Percentiles rank a stretch among this genome's conserved stretches.
phyloP scores from a whole-genome alignment of 1,284 basidiomycete genomes.

The Cutaneotrichosporon sp. region DNA sequence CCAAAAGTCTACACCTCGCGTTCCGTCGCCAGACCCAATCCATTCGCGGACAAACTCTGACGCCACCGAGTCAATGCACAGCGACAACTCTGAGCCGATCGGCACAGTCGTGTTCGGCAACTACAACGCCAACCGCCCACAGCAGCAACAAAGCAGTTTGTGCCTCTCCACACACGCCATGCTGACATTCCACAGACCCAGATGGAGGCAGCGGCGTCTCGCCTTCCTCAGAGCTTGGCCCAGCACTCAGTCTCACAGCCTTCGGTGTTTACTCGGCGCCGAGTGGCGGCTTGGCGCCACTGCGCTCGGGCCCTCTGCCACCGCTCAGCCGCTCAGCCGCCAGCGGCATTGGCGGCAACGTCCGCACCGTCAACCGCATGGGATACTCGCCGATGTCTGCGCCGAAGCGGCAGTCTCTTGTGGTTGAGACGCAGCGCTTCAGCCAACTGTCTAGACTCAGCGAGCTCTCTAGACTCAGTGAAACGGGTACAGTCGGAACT shows the following conservation, averaged over 20 bases:
- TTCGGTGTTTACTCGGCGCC: neutral
- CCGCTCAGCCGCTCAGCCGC: neutral
- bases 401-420: constrained; percentile 6
- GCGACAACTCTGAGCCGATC: neutral
- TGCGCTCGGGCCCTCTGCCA: neutral
- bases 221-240: neutral
- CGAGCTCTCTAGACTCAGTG: neutral
- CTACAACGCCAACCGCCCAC: neutral
- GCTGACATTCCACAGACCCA: neutral
- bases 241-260: neutral
- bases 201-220: too few relatives aligned
- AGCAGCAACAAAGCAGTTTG: too few relatives aligned
- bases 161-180: neutral
- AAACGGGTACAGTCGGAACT: neutral
- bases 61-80: neutral
- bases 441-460: constrained; percentile 1
- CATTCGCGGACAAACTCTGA: neutral
- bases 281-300: neutral
- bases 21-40: too few relatives aligned
- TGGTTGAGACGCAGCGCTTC: constrained; percentile 3
- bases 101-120: neutral
- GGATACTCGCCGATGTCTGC: neutral
- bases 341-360: neutral
- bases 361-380: constrained; percentile 1
- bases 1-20: too few relatives aligned